These are phyloP conservation scores for Letharia lupina DNA, from an alignment of 495 filamentous ascomycete species.

Conservation along the genomic window DNA sequence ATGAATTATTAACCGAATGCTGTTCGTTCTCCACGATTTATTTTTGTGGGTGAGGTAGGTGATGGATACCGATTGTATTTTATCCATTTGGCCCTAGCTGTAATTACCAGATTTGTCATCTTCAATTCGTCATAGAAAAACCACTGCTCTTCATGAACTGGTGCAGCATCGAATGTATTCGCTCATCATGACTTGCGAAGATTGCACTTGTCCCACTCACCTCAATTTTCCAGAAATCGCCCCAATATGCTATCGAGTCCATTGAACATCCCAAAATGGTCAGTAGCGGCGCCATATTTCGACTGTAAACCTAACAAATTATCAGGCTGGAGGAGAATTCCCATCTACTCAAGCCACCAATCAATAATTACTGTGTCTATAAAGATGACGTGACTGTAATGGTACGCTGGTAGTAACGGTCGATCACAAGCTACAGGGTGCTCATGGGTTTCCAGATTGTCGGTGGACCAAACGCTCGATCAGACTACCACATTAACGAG, in stretches of 20 bases:
- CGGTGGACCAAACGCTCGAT: constrained; percentile 90
- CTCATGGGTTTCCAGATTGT: constrained; percentile 56
- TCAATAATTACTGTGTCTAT: constrained; percentile 97
- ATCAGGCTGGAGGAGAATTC: constrained; percentile 84
- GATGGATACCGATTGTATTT: no score
- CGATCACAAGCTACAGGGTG: no score
- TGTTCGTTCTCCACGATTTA: no score
- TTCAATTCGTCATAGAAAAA: not conserved
- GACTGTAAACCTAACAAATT: constrained; percentile 3
- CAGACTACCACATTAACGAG: constrained; percentile 96
- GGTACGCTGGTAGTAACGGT: constrained; percentile 33
- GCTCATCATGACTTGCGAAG: not conserved
- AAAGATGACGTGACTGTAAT: constrained; percentile 72
- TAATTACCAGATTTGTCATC: not conserved
- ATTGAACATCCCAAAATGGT: constrained; percentile 84
- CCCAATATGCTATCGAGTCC: constrained; percentile 41
- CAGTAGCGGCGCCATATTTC: constrained; percentile 22
- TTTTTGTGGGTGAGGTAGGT: no score
- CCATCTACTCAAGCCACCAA: constrained; percentile 85
- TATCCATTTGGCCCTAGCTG: not conserved
- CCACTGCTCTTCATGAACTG: not conserved
- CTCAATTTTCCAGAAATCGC: not conserved
- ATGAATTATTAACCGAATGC: no score
- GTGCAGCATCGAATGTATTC: not conserved
- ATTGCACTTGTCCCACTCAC: not conserved